Conservation (phyloP, 805 yeast species). For the Candida silvicultrix region DNA sequence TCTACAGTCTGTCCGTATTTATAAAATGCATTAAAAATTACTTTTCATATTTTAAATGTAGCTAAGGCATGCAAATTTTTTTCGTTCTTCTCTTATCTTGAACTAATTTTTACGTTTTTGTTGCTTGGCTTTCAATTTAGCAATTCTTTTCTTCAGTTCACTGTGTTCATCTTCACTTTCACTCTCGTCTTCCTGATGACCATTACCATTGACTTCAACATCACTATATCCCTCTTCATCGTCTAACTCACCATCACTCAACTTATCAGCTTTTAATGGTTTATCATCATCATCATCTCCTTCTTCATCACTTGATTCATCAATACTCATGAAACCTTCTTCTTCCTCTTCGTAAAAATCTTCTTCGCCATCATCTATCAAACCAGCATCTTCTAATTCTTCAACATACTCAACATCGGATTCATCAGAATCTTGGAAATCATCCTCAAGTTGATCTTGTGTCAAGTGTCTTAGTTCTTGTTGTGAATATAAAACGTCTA, state of each 20-base stretch:
- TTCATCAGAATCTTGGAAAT: slow-evolving; percentile 29
- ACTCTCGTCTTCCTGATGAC: slow-evolving; percentile 1
- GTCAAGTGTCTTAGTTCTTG: slow-evolving; percentile 48
- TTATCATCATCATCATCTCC: slow-evolving; percentile 8
- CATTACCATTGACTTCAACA: slow-evolving; percentile 21
- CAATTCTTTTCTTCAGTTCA: slow-evolving; percentile 15
- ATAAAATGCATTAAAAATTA: neutral
- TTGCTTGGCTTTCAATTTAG: slow-evolving; percentile 17
- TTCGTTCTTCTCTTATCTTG: too few relatives aligned
- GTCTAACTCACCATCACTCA: slow-evolving; percentile 26
- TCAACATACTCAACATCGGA: slow-evolving; percentile 61
- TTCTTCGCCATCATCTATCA: slow-evolving; percentile 42
- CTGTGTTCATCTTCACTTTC: slow-evolving; percentile 21
- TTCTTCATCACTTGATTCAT: slow-evolving; percentile 25
- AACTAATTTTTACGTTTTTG: slow-evolving; percentile 12
- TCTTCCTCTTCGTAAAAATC: slow-evolving; percentile 27
- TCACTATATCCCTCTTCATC: slow-evolving; percentile 25
- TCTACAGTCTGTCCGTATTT: neutral
- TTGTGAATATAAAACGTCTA: slow-evolving; percentile 64
- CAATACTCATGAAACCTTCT: slow-evolving; percentile 21
- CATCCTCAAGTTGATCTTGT: slow-evolving; percentile 27
- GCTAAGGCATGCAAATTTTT: too few relatives aligned
- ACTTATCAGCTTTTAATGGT: slow-evolving; percentile 19
- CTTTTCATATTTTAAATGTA: too few relatives aligned
- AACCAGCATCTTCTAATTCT: slow-evolving; percentile 46